phyloP scores from a whole-genome alignment of 805 yeast genomes.

The Starmerella sp. region DNA sequence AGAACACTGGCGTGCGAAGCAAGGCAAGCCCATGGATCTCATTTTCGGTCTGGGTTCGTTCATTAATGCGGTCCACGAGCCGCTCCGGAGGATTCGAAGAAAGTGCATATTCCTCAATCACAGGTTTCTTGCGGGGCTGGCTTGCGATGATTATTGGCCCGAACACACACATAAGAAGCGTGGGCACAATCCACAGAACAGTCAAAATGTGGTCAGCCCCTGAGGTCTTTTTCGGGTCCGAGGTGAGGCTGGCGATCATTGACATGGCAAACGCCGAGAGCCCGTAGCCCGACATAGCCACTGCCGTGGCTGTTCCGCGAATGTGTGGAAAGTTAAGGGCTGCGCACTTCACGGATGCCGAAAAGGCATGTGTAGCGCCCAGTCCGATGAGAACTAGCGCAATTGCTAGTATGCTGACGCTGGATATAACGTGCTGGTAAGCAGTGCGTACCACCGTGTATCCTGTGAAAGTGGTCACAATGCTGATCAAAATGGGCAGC shows the following conservation, averaged over 20 bases:
- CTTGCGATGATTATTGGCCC: constrained; percentile 19
- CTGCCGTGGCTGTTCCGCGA: constrained; percentile 63
- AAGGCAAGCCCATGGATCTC: constrained; percentile 21
- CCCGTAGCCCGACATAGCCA: constrained; percentile 67
- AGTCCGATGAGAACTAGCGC: constrained; percentile 48
- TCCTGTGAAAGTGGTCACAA: constrained; percentile 39
- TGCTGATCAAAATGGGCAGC: constrained; percentile 42
- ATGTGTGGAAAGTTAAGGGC: constrained; percentile 56
- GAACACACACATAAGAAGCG: constrained; percentile 37
- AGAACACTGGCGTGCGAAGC: constrained; percentile 32
- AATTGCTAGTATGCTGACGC: constrained; percentile 33
- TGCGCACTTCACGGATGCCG: constrained; percentile 60
- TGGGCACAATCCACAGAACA: constrained; percentile 33
- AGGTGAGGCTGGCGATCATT: constrained; percentile 40
- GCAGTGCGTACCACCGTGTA: constrained; percentile 46
- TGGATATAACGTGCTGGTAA: constrained; percentile 32
- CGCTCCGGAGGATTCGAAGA: constrained; percentile 5
- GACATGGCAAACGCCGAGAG: constrained; percentile 61
- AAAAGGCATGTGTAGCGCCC: constrained; percentile 57
- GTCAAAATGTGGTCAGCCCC: constrained; percentile 35
- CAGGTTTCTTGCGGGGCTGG: constrained; percentile 12
- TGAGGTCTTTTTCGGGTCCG: constrained; percentile 21
- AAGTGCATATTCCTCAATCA: constrained; percentile 13
- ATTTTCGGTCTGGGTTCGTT: constrained; percentile 6
- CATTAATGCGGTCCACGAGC: constrained; percentile 16